phyloP scores from a whole-genome alignment of 1,284 basidiomycete species.

The Cryptococcus sp. region DNA sequence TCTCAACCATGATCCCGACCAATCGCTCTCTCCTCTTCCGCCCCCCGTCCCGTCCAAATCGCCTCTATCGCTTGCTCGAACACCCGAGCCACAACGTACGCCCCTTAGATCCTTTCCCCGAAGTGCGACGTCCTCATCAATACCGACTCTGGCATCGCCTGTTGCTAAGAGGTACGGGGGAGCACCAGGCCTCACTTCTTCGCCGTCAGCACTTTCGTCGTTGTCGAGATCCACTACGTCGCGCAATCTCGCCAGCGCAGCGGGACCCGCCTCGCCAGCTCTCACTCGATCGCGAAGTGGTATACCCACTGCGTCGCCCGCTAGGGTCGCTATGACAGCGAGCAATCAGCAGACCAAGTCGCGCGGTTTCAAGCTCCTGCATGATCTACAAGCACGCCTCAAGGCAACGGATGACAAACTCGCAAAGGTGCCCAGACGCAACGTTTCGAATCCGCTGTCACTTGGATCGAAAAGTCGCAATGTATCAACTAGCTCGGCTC shows the following conservation, averaged over 20 bases:
- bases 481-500: slow-evolving; percentile 2
- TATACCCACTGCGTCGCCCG: slow-evolving; percentile 15
- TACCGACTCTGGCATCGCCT: slow-evolving; percentile 35
- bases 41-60: slow-evolving; percentile 12
- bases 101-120: slow-evolving; percentile 19
- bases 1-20: neutral
- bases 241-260: slow-evolving; percentile 34
- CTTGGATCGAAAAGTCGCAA: slow-evolving; percentile 25
- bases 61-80: neutral
- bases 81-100: slow-evolving; percentile 7
- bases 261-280: slow-evolving; percentile 21
- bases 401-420: slow-evolving; percentile 47
- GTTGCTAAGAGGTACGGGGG: slow-evolving; percentile 19
- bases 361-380: slow-evolving; percentile 42
- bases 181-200: slow-evolving; percentile 14
- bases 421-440: slow-evolving; percentile 35
- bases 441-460: slow-evolving; percentile 55
- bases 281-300: slow-evolving; percentile 7
- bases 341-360: slow-evolving; percentile 34
- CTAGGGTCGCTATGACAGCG: slow-evolving; percentile 13
- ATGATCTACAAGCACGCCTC: slow-evolving; percentile 44
- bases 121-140: slow-evolving; percentile 51
- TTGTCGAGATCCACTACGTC: slow-evolving; percentile 43
- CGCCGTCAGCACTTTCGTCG: slow-evolving; percentile 34
- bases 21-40: slow-evolving; percentile 11